These are phyloP conservation scores for Terfezia boudieri DNA, from an alignment of 495 filamentous ascomycete genomes.

Conservation along the genomic window DNA sequence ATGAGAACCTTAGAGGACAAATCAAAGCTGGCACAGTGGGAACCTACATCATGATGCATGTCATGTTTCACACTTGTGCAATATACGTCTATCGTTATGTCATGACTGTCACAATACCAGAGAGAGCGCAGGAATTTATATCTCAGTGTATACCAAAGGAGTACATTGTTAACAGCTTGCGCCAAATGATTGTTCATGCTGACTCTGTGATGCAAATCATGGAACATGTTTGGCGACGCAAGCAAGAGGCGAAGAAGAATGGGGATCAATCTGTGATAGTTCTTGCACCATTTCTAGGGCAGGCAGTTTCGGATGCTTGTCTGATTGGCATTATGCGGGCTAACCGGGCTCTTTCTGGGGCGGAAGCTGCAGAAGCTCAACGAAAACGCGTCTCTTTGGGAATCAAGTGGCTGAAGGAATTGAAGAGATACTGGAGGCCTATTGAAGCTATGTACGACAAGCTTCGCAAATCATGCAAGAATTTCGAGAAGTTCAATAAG, in stretches of 20 bases:
- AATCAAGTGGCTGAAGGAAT: constrained; percentile 14
- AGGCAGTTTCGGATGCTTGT: constrained; percentile 18
- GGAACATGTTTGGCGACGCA: constrained; percentile 13
- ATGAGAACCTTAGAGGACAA: constrained; percentile 18
- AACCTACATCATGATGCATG: constrained; percentile 19
- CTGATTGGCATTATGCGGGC: constrained; percentile 17
- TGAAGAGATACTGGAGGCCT: constrained; percentile 18
- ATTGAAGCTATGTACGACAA: constrained; percentile 17
- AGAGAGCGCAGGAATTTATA: constrained; percentile 1
- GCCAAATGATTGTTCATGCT: constrained; percentile 19
- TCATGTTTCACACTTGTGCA: constrained; percentile 20
- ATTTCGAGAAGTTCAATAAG: constrained; percentile 1
- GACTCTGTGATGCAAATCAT: constrained; percentile 18
- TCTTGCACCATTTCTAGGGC: constrained; percentile 19
- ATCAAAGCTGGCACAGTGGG: constrained; percentile 17
- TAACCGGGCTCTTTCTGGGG: constrained; percentile 6
- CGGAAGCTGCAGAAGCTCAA: constrained; percentile 3
- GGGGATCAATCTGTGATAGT: constrained; percentile 9
- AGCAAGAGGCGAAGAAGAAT: constrained; percentile 3
- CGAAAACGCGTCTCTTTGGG: constrained; percentile 10
- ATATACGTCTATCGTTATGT: constrained; percentile 19
- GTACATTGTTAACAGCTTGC: constrained; percentile 12
- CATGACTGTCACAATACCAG: constrained; percentile 7
- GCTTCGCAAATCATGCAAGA: constrained; percentile 5
- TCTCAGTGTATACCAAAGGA: neutral